Evolutionary conservation across 2,329 filamentous ascomycete species (phyloP).

Genomic region (Emmonsiellopsis sp.): DNA sequence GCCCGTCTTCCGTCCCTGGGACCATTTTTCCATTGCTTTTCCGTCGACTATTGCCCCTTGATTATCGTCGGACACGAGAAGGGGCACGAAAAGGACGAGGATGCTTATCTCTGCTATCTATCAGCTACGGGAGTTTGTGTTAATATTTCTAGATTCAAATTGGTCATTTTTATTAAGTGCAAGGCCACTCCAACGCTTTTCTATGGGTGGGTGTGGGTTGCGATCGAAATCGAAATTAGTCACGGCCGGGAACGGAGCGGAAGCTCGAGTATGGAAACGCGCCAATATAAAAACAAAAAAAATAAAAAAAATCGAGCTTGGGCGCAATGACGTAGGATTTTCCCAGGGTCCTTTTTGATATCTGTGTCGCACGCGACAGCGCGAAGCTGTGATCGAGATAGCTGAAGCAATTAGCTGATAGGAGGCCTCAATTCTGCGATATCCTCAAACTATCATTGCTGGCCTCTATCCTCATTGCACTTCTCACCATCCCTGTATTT

Average conservation of each 20-base stretch:
- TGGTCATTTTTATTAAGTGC: slow-evolving; percentile 3
- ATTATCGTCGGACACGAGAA: neutral
- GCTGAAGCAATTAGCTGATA: neutral
- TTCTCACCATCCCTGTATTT: neutral
- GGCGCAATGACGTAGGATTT: neutral
- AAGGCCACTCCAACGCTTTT: neutral
- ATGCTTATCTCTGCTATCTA: neutral
- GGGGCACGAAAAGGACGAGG: neutral
- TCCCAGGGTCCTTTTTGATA: neutral
- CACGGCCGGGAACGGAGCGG: slow-evolving; percentile 3
- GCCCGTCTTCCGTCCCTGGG: neutral
- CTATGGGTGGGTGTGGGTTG: too few relatives aligned
- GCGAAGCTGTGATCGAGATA: neutral
- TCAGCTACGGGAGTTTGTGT: neutral
- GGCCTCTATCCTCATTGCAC: neutral
- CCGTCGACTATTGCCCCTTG: neutral
- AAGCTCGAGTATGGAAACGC: neutral
- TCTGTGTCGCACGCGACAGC: neutral
- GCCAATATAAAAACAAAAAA: neutral
- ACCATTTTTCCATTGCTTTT: neutral
- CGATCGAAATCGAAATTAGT: neutral
- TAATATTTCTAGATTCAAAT: neutral
- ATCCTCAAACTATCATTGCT: neutral
- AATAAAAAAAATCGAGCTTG: neutral
- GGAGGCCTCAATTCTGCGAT: neutral